Conservation (phyloP, 768 basidiomycete genomes). For the Lentinus brumalis region DNA sequence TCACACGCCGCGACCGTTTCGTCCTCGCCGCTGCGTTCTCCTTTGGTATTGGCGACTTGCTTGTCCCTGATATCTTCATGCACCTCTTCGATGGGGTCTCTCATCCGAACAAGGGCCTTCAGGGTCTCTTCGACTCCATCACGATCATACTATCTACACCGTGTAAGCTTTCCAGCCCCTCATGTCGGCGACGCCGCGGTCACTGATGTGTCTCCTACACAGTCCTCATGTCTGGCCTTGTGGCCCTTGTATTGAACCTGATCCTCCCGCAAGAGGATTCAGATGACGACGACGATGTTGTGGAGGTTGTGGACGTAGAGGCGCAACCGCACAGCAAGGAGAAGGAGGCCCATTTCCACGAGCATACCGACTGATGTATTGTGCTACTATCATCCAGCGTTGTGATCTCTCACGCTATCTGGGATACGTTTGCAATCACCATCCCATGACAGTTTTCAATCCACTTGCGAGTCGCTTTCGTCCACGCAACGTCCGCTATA, state of each 20-base stretch:
- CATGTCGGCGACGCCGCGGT: not conserved
- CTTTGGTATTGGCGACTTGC: slow-evolving; percentile 71
- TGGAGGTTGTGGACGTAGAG: slow-evolving; percentile 18
- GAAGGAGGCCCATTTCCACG: slow-evolving; percentile 3
- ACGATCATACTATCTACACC: slow-evolving; percentile 81
- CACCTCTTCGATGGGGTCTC: slow-evolving; percentile 68
- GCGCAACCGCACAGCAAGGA: slow-evolving; percentile 15
- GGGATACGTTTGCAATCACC: too few relatives aligned
- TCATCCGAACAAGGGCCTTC: slow-evolving; percentile 53
- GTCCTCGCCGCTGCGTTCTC: slow-evolving; percentile 68
- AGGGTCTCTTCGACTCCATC: slow-evolving; percentile 75
- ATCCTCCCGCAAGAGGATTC: slow-evolving; percentile 41
- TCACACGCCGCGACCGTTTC: slow-evolving; percentile 66
- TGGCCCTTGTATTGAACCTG: slow-evolving; percentile 46
- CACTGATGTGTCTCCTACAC: not conserved
- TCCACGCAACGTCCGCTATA: not conserved
- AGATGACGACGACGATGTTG: slow-evolving; percentile 20
- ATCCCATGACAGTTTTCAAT: too few relatives aligned
- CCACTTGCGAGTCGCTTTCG: slow-evolving; percentile 63
- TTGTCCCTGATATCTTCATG: slow-evolving; percentile 65
- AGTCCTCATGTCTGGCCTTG: slow-evolving; percentile 46
- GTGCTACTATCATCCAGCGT: too few relatives aligned
- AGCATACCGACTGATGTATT: not conserved
- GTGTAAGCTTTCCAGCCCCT: slow-evolving; percentile 49
- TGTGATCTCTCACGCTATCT: too few relatives aligned